Evolutionary conservation across 2,329 filamentous ascomycete species (phyloP), one percentile per base, ranked within the genome.

Genomic region (Alternaria triticina): DNA sequence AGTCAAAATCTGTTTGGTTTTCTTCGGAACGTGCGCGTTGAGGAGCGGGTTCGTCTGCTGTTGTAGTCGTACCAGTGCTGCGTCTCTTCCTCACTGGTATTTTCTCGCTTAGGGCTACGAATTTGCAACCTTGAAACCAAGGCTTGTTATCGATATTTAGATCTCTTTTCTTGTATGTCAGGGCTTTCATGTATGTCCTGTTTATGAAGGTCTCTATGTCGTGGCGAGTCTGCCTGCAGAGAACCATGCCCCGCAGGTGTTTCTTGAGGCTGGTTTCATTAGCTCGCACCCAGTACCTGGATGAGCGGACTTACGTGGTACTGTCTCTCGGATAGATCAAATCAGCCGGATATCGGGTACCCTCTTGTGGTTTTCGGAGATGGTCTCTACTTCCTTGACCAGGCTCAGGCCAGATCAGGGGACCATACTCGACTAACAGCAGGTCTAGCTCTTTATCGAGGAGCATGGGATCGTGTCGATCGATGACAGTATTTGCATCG

Each of bases 311-410:
- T 45, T 54, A 69, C 61, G 57, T 46, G 12, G 22, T 10, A 13
- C 30, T 52, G 28, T 69, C 65, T 12, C 59, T 28, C n/a, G 64
- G 64, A 52, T 72, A 70, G 3, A 65, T 50, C n/a, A 70, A 55
- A 10, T 65, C 57, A 17, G 54, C 40, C 6, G 40, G 6, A 47
- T 72, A 68, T 5, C 17, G 40, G 8, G 50, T 67, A 6, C 47
- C 59, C 17, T 52, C 22, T n/a, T 52, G 8, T n/a, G 66, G 64
- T 12, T 61, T 28, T 10, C 56, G 56, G 17, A 70, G 61, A 52
- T 68, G 63, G 3, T 62, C 28, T 57, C 65, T 57, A 5, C 52
- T 45, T 13, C 59, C 61, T n/a, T 23, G 20, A 27, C 52, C 58
- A 25, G 52, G 54, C 3, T 30, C 20, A 11, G 70, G 65, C 68